phyloP scores from a whole-genome alignment of 169 alveolate genomes.

The Plasmodium reichenowi region DNA sequence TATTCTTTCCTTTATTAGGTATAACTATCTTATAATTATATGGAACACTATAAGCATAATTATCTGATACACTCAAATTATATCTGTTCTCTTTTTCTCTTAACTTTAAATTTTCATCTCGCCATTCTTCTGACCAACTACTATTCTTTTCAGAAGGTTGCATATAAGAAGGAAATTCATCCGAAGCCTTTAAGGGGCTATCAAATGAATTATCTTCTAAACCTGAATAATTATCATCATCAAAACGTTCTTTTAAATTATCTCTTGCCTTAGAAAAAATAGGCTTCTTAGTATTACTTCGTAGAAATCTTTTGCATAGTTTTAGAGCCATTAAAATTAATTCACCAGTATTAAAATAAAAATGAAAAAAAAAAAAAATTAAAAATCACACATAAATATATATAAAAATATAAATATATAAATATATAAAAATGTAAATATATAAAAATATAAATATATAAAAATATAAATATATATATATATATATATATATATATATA shows the following conservation, averaged over 20 bases:
- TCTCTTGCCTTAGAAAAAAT: neutral
- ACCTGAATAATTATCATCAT: neutral
- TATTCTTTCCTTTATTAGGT: constrained; percentile 25
- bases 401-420: too few species aligned
- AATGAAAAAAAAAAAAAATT: constrained; percentile 7
- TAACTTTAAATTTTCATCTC: neutral
- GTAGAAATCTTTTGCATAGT: constrained; percentile 7
- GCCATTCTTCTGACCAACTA: constrained; percentile 46
- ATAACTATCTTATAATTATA: constrained; percentile 60
- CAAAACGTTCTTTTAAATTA: too few species aligned
- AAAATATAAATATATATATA: too few species aligned
- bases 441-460: too few species aligned
- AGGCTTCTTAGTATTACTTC: constrained; percentile 18
- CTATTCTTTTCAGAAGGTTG: constrained; percentile 51
- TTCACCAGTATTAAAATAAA: constrained; percentile 1
- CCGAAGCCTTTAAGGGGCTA: constrained; percentile 31
- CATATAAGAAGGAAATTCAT: constrained; percentile 45
- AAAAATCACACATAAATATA: too few species aligned
- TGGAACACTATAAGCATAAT: constrained; percentile 74
- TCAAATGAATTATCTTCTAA: constrained; percentile 30
- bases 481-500: too few species aligned
- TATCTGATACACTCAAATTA: constrained; percentile 22
- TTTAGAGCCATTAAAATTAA: constrained; percentile 2
- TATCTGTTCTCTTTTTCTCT: constrained; percentile 9
- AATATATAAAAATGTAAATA: too few species aligned